Percentiles rank a stretch among this genome's conserved stretches.
These are phyloP conservation scores for Leonotis leonurus DNA, from an alignment of 257 asterid species.

Conservation along the genomic window DNA sequence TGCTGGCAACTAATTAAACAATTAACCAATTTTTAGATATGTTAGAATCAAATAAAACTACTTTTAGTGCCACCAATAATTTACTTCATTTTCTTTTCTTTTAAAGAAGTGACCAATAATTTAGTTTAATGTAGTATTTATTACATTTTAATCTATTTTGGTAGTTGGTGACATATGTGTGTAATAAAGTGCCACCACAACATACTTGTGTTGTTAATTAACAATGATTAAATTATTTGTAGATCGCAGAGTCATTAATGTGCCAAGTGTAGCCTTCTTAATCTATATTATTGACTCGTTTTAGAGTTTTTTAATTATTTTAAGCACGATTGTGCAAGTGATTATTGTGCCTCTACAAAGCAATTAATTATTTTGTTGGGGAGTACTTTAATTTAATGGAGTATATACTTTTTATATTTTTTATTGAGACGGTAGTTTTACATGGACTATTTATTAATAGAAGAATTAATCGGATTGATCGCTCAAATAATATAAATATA, in stretches of 20 bases:
- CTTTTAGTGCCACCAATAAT: not conserved
- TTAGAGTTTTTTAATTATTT: not conserved
- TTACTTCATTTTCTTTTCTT: no score
- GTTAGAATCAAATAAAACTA: not conserved
- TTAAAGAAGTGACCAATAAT: no score
- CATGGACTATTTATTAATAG: no score
- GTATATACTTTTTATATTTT: no score
- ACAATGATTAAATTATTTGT: not conserved
- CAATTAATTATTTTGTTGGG: not conserved
- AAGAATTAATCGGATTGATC: no score
- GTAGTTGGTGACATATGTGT: constrained; percentile 5
- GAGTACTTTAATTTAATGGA: no score
- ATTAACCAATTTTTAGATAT: constrained; percentile 1
- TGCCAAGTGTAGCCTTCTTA: constrained; percentile 17
- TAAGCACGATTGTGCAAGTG: not conserved
- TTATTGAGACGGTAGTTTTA: no score
- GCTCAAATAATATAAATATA: no score
- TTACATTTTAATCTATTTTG: not conserved
- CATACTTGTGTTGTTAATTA: not conserved
- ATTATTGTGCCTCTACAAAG: not conserved
- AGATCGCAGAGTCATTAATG: not conserved
- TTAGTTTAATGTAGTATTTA: no score
- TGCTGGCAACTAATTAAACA: constrained; percentile 14
- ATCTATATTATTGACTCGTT: not conserved
- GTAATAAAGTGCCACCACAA: constrained; percentile 14